Evolutionary conservation across 2,329 filamentous ascomycete genomes (phyloP).

Genomic region (Sporothrix protearum): DNA sequence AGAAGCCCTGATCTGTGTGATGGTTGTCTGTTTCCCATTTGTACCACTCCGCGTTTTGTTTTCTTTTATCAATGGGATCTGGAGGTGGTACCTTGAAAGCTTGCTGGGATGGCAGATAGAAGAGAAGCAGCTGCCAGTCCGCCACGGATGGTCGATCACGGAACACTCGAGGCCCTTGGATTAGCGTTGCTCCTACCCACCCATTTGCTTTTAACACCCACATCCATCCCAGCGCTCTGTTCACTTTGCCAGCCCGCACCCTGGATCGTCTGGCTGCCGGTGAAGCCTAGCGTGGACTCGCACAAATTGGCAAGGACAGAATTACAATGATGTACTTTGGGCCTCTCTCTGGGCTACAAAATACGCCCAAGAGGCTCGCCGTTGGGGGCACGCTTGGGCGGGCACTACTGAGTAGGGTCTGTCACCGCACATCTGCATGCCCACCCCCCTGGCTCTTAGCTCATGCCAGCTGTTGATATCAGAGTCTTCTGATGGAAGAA

Average conservation of each 20-base stretch:
- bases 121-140: too few species aligned
- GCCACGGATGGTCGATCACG: conserved; percentile 7
- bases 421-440: conserved; percentile 11
- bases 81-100: too few species aligned
- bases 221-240: conserved; percentile 4
- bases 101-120: neutral
- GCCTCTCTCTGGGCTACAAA: neutral
- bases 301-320: neutral
- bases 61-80: too few species aligned
- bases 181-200: conserved; percentile 13
- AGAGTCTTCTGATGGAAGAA: neutral
- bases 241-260: neutral
- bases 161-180: conserved; percentile 25
- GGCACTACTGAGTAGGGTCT: conserved; percentile 4
- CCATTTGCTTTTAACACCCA: conserved; percentile 9
- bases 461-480: conserved; percentile 4
- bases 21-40: neutral
- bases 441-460: neutral
- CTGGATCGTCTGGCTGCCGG: neutral
- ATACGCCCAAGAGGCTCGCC: neutral
- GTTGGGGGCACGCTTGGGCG: conserved; percentile 4
- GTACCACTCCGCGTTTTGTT: neutral
- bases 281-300: neutral
- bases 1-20: neutral
- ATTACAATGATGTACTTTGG: too few species aligned